Conservation (phyloP, 805 yeast genomes). For the Clavispora fructus region DNA sequence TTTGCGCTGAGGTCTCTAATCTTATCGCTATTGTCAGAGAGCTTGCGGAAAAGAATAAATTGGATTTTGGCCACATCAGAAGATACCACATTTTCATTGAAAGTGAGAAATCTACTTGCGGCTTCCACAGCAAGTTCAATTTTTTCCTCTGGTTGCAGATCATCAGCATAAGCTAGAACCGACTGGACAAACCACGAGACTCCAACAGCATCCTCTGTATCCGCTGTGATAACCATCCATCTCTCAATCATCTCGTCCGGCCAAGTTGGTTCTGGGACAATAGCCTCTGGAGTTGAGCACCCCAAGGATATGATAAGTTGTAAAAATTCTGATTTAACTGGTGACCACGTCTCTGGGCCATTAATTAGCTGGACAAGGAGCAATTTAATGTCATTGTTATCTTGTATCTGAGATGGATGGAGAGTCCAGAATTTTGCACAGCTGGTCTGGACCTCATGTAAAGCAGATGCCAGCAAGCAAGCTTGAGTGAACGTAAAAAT, state of each 20-base stretch:
- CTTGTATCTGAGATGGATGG: neutral
- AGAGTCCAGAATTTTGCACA: constrained; percentile 30
- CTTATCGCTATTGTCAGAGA: constrained; percentile 65
- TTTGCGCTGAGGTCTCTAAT: constrained; percentile 34
- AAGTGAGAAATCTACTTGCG: constrained; percentile 25
- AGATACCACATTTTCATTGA: constrained; percentile 4
- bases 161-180: neutral
- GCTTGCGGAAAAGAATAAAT: constrained; percentile 27
- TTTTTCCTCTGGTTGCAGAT: constrained; percentile 17
- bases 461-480: neutral
- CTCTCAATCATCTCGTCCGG: neutral
- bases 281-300: neutral
- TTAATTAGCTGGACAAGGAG: constrained; percentile 14
- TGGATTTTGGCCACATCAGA: constrained; percentile 11
- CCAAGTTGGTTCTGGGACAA: neutral
- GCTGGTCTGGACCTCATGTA: constrained; percentile 37
- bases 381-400: neutral
- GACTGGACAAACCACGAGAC: neutral
- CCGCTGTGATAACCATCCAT: neutral
- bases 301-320: constrained; percentile 17
- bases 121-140: constrained; percentile 17
- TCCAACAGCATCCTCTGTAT: neutral
- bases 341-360: constrained; percentile 32
- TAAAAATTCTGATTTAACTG: constrained; percentile 40
- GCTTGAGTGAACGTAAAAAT: neutral